Percentiles rank a stretch among this genome's conserved stretches.
phyloP scores from a whole-genome alignment of 2,329 filamentous ascomycete genomes.

The Fusarium pseudonygamai region DNA sequence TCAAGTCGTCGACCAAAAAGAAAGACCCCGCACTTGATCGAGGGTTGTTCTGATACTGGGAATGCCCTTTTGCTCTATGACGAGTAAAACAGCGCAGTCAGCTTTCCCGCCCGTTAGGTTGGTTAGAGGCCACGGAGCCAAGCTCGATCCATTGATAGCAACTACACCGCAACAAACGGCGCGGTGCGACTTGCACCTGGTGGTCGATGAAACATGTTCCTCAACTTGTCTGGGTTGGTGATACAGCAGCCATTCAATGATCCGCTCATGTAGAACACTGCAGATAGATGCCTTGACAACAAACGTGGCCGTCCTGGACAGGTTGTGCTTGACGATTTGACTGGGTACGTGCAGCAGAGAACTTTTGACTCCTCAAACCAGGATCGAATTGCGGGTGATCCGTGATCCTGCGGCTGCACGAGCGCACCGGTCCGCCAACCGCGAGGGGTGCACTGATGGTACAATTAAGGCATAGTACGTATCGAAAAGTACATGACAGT shows the following conservation, averaged over 20 bases:
- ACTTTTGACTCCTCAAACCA: conserved; percentile 26
- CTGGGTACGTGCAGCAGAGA: conserved; percentile 4
- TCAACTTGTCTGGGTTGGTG: not conserved
- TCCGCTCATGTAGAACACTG: conserved; percentile 10
- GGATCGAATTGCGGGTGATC: conserved; percentile 44
- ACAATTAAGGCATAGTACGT: not conserved
- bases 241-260: conserved; percentile 9
- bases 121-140: not conserved
- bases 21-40: conserved; percentile 17
- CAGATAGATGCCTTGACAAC: conserved; percentile 21
- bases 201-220: not conserved
- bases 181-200: not conserved
- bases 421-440: conserved; percentile 49
- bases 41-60: not conserved
- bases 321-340: conserved; percentile 32
- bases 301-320: conserved; percentile 45
- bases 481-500: not conserved
- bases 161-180: not conserved
- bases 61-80: not conserved
- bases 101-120: not conserved
- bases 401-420: conserved; percentile 48
- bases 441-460: conserved; percentile 21
- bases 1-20: not conserved
- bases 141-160: not conserved
- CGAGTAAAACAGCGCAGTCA: not conserved